Evolutionary conservation across 2,329 filamentous ascomycete species (phyloP), one percentile per base, ranked within the genome.

Genomic region (Sporothrix schenckii): DNA sequence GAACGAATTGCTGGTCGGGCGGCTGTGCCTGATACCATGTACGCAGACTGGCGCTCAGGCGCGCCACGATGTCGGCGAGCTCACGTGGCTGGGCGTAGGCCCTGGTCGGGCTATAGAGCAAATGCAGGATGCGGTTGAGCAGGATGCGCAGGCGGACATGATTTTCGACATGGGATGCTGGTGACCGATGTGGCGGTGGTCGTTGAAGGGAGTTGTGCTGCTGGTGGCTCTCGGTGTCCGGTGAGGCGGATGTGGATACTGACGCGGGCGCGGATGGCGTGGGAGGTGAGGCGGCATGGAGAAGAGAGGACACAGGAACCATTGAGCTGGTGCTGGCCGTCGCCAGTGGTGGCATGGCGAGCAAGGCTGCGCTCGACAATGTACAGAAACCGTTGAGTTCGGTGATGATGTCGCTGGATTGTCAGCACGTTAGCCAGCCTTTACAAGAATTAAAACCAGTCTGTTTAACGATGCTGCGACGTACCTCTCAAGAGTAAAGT

Each of bases 311-410:
- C 10, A 60, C 30, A 19, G 30, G 19, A 19, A 60, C 30, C 19
- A 6, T 60, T 1, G 30, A 13, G 30, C 34, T 19, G 3, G 56
- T n/a, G 7, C 14, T 41, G 56, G 30, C 30, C 30, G 19, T 41
- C 16, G 41, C 56, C 19, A 21, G 13, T 13, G 56, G 34, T 21
- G 56, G 56, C 30, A 60, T 41, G 56, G 56, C 30, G 34, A 60
- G 56, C 34, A 60, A n/a, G 9, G 16, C 27, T 13, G 56, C 56
- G 9, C 56, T 60, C 19, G 56, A 60, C 16, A 60, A 10, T 9
- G 56, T 60, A 10, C 56, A 41, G 56, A 60, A 60, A 9, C 56
- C 56, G n/a, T 60, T 60, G 19, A 60, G 56, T 11, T 60, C 56
- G 7, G 56, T 60, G 56, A 60, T 41, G n/a, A 60, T 41, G 56